Base-by-base conservation (phyloP, 2,329 filamentous ascomycete genomes). In the Nemania diffusa region DNA sequence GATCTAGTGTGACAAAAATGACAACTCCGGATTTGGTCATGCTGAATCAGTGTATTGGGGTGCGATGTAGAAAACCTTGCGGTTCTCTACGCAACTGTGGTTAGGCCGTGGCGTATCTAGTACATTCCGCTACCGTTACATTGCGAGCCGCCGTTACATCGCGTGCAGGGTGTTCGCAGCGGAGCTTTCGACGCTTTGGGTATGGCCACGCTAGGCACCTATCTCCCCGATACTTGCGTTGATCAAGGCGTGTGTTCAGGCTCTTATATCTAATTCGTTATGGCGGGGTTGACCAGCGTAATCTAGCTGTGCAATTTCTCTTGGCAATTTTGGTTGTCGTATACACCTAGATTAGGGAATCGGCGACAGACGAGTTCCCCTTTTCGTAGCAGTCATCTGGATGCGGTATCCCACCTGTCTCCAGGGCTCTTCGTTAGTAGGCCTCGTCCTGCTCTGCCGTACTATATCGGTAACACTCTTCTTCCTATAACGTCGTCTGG, bases 61-160 rank as follows among this genome's bases (percentile, higher is more conserved):
- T 17, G 11, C 5, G 22, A 32, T 44, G 48, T 56, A 58, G 27
- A 52, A 60, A 58, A 46, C 46, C 24, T 32, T 44, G 13, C 24
- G 24, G 27, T 57, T 52, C 40, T 64, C 46, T 52, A 50, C 24
- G 29, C 40, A 32, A 27, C 58, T 50, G 50, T 24, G 52, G 48
- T 57, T 68, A 60, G 55, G 40, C 48, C n/a, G 44, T 58, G 50
- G 65, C 48, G 61, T 64, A 52, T 53, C 50, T 53, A 17, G 59
- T 63, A 53, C 42, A 46, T 48, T 63, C 59, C 67, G 44, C 37
- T 65, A 66, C 50, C 50, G 67, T 69, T 69, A 22, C 63, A 69
- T 69, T 60, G 55, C 44, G 67, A 66, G 67, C 67, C 67, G 67
- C 55, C 50, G 67, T 69, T 63, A 63, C 67, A 69, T 66, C 22